phyloP scores from a whole-genome alignment of 75 land plant genomes.

The Selaginella tamariscina region DNA sequence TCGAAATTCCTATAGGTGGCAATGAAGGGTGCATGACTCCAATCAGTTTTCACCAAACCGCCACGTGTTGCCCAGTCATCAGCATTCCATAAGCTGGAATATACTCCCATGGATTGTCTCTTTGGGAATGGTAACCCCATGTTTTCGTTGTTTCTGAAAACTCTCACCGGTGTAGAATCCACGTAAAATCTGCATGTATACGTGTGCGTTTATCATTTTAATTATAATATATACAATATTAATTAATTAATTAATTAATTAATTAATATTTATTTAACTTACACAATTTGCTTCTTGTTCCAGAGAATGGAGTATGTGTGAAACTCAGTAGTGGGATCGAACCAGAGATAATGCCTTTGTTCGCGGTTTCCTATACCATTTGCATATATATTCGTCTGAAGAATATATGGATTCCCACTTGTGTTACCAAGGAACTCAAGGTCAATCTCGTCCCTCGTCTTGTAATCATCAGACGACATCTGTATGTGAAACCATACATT shows the following conservation, averaged over 20 bases:
- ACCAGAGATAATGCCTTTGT: not conserved
- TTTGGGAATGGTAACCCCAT: slow-evolving; percentile 2
- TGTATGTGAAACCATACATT: not conserved
- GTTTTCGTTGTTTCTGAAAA: slow-evolving; percentile 13
- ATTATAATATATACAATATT: too few relatives aligned
- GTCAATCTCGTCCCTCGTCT: not conserved
- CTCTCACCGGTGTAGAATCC: slow-evolving; percentile 13
- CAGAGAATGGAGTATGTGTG: not conserved
- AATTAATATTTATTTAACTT: not conserved
- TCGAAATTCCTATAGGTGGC: slow-evolving; percentile 15
- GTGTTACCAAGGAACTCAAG: not conserved
- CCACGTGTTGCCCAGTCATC: slow-evolving; percentile 26
- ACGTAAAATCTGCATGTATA: slow-evolving; percentile 12
- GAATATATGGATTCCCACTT: not conserved
- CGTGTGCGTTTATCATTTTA: too few relatives aligned
- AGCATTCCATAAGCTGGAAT: slow-evolving; percentile 26
- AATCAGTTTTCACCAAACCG: slow-evolving; percentile 18
- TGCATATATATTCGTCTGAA: not conserved
- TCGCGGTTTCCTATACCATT: not conserved
- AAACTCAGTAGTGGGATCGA: not conserved
- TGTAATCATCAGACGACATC: not conserved
- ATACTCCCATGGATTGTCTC: slow-evolving; percentile 16
- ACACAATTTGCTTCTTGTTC: not conserved
- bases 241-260: not conserved
- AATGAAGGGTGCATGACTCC: slow-evolving; percentile 23